Base-by-base conservation (phyloP, 2,329 filamentous ascomycete genomes). In the Verticillium albo-atrum region DNA sequence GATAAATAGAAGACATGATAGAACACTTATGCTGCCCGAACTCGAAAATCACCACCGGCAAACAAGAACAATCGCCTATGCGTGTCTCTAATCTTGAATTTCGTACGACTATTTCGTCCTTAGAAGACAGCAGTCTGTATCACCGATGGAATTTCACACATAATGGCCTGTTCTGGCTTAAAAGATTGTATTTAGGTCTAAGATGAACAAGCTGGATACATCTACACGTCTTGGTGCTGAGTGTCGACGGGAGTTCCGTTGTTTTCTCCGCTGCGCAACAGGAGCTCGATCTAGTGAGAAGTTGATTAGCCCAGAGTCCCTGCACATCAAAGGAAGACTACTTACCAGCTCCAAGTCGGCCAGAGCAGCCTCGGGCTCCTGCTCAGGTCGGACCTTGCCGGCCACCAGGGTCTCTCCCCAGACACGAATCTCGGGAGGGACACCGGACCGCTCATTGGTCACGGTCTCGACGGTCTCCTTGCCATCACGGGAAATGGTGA, bases 301-400 rank as follows among this genome's bases (percentile, higher is more conserved):
- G 7, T 12, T 23, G 2, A 12, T 50, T 12, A 50, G 42, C 20
- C 9, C 25, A 9, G 7, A 50, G 4, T 5, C 10, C 5, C 6
- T 12, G n/a, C 20, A 23, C 20, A 23, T 50, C n/a, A 12, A 23
- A 14, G 4, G 14, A 9, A 50, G n/a, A 50, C 14, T 12, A 50
- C 42, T 50, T 12, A 50, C 42, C 42, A 89, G 72, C 71, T 87
- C 82, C 63, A 89, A 67, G 71, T 89, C 87, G 6, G 74, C 79
- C 65, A 89, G 68, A 0, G 85, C 86, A 73, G 86, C 78, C 68
- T 86, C 80, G 0, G 82, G 79, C 9, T 74, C 75, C 71, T 86
- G 83, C 23, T 50, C 42, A 7, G 42, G 42, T 3, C 42, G 42
- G 10, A 50, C 42, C 20, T 50, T 50, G 20, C 83, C 83, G 12